phyloP scores from a whole-genome alignment of 169 alveolate species.

The Eimeria necatrix region DNA sequence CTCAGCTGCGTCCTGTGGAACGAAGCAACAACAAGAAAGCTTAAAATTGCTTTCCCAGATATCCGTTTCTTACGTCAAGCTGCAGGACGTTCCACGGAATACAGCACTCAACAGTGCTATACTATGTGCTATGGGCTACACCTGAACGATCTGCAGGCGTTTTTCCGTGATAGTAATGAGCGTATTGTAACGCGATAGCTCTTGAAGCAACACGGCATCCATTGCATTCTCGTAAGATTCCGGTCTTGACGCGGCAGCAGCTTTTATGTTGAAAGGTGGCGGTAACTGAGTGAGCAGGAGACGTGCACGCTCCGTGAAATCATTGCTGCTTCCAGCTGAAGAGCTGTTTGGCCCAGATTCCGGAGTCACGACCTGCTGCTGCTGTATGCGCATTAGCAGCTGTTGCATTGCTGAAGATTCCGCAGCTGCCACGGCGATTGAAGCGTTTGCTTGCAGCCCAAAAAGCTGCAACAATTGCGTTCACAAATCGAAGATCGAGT shows the following conservation, averaged over 20 bases:
- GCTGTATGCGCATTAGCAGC: slow-evolving; percentile 64
- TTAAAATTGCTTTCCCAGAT: not conserved
- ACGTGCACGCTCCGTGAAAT: slow-evolving; percentile 33
- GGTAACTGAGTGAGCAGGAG: slow-evolving; percentile 89
- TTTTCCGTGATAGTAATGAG: slow-evolving; percentile 86
- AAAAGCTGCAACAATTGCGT: slow-evolving; percentile 24
- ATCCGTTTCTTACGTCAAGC: not conserved
- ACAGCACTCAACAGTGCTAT: not conserved
- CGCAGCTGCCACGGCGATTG: slow-evolving; percentile 66
- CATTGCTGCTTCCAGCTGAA: not conserved
- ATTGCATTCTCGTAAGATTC: slow-evolving; percentile 93
- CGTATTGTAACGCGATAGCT: slow-evolving; percentile 92
- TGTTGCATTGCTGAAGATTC: slow-evolving; percentile 53
- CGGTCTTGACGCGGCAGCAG: slow-evolving; percentile 91
- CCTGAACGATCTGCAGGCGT: slow-evolving; percentile 84
- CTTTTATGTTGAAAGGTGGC: slow-evolving; percentile 89
- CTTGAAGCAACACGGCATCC: slow-evolving; percentile 94
- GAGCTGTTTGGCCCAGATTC: not conserved
- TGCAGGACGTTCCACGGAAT: not conserved
- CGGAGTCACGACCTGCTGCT: slow-evolving; percentile 53
- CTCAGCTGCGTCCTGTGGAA: slow-evolving; percentile 89
- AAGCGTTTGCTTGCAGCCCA: slow-evolving; percentile 69
- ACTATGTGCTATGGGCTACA: not conserved
- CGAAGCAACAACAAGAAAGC: not conserved
- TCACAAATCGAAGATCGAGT: no score